Percentiles rank a stretch among this genome's conserved stretches.
Evolutionary conservation across 2,329 filamentous ascomycete species (phyloP).

Genomic region (Aspergillus sp.): DNA sequence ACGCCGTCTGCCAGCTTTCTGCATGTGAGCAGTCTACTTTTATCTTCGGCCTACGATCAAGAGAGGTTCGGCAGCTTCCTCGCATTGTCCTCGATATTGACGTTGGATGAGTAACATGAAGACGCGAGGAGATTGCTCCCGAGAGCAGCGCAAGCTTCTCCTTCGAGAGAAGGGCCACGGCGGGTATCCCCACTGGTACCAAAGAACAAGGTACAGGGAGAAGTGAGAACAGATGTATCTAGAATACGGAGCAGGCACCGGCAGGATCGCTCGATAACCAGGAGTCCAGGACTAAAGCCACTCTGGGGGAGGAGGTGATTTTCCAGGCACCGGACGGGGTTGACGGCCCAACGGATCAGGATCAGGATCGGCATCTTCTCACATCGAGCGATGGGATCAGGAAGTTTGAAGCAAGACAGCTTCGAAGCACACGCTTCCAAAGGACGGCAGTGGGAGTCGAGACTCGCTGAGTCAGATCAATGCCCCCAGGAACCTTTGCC

Average conservation of each 20-base stretch:
- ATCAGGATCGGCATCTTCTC: background rate
- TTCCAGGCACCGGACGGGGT: background rate
- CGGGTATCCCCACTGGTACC: background rate
- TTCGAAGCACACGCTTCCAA: background rate
- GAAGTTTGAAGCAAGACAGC: no score
- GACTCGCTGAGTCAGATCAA: constrained; percentile 9
- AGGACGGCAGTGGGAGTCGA: background rate
- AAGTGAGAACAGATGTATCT: no score
- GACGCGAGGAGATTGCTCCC: background rate
- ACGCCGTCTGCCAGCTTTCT: background rate
- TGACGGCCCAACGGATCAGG: background rate
- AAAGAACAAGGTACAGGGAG: background rate
- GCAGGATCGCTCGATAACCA: background rate
- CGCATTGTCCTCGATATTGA: background rate
- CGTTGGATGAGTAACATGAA: background rate
- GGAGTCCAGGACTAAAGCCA: background rate
- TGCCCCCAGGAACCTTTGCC: background rate
- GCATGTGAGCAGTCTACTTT: constrained; percentile 7
- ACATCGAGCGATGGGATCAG: background rate
- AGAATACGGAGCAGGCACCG: no score
- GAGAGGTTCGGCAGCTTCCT: background rate
- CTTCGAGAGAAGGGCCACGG: no score
- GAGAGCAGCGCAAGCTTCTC: background rate
- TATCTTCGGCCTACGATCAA: background rate
- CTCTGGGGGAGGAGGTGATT: background rate